Evolutionary conservation across 148 eudicot species (phyloP), one percentile per base, ranked within the genome.

Genomic region (Silene uniflora): DNA sequence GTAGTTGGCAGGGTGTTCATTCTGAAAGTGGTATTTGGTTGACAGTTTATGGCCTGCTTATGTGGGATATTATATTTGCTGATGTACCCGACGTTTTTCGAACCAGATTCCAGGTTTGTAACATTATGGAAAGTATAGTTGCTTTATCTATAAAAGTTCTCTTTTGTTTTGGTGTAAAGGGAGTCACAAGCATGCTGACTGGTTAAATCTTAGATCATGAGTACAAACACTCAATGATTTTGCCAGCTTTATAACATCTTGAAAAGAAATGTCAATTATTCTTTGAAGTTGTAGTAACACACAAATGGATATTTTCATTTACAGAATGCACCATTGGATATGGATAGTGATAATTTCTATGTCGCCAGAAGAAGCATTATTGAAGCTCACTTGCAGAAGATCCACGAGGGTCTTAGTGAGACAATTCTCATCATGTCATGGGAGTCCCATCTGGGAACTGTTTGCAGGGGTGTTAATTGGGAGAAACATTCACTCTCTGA

Each of bases 1-100:
- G 98, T 56, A 87, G 89, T 62, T 94, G 98, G 98, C 91, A 90
- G 73, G 97, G 97, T 81, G 89, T 91, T 77, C 98, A 94, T 83
- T 64, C 96, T 18, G 98, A 94, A 78, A 89, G 91, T 76, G 97
- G 97, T 62, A 91, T 94, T 82, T 94, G 98, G 98, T 76, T 90
- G 78, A 94, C 98, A 77, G 85, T 94, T 74, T 94, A 91, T 81
- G 96, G 97, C 42, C 85, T 91, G 75, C 90, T 94, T 67, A 86
- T 94, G 97, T 94, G 98, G 98, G 98, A 94, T 79, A 64, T 88
- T 59, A 83, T 94, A 64, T 94, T 91, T 87, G 79, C 96, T 22
- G 91, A 94, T 75, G 79, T 91, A 67, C 93, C 97, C 18, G 85
- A 94, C 81, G 92, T 89, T 65, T 94, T 94, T 72, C 84, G 86